Percentiles rank a stretch among this genome's conserved stretches.
Evolutionary conservation across 1,139 yeast species (phyloP).

Genomic region (Scheffersomyces stambukii): DNA sequence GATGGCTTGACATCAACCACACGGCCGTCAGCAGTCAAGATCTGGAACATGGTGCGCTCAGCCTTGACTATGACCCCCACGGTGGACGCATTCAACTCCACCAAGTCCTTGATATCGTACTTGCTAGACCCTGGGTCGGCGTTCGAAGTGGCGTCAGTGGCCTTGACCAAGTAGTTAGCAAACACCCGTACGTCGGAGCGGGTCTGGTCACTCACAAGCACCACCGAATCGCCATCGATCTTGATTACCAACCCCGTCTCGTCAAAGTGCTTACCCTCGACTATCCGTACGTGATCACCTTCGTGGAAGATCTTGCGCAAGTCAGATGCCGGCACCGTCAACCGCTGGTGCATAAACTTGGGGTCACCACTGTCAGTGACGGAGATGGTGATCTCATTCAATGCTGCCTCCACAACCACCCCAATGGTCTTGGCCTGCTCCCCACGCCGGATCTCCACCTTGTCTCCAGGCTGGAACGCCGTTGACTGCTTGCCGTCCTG

Average conservation of each 20-base stretch:
- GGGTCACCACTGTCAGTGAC: constrained; percentile 51
- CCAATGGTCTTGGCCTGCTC: constrained; percentile 92
- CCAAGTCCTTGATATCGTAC: constrained; percentile 85
- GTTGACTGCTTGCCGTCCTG: constrained; percentile 25
- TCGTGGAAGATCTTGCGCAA: constrained; percentile 80
- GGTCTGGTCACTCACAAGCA: constrained; percentile 85
- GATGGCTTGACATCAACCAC: constrained; percentile 68
- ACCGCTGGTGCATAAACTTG: constrained; percentile 43
- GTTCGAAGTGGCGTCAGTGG: constrained; percentile 61
- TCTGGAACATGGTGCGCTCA: constrained; percentile 78
- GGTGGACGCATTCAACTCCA: constrained; percentile 78
- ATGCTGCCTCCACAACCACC: constrained; percentile 63
- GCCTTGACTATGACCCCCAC: constrained; percentile 91
- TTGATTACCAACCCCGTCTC: constrained; percentile 93
- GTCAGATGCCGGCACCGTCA: constrained; percentile 71
- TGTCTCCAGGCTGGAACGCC: constrained; percentile 88
- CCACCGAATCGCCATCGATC: constrained; percentile 79
- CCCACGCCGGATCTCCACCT: constrained; percentile 87
- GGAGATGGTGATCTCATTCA: constrained; percentile 60
- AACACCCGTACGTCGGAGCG: constrained; percentile 86
- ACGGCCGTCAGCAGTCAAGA: constrained; percentile 84
- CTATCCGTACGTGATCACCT: constrained; percentile 95
- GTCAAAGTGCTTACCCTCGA: constrained; percentile 86
- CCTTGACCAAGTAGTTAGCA: constrained; percentile 79
- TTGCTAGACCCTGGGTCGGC: constrained; percentile 48